A percentile compares a stretch with the other conserved stretches of the same genome.
These are phyloP conservation scores for Myxozyma neotropica DNA, from an alignment of 805 yeast genomes.

Conservation along the genomic window DNA sequence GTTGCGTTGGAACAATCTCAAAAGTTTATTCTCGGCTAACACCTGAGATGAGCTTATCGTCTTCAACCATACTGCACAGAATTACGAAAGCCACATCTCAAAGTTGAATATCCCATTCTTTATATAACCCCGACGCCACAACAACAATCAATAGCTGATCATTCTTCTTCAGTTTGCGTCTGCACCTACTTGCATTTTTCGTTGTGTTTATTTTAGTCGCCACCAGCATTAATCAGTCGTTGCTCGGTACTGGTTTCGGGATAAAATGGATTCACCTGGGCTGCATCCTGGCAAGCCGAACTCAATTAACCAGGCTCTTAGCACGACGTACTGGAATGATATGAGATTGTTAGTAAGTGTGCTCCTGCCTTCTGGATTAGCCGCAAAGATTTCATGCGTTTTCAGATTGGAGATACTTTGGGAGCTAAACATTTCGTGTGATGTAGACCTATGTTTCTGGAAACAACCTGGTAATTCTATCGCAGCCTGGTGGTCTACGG, in stretches of 20 bases:
- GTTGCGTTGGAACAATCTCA: not conserved
- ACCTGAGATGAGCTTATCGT: conserved; percentile 11
- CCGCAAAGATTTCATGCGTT: no score
- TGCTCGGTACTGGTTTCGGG: not conserved
- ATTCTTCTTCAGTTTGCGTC: not conserved
- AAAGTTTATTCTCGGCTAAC: not conserved
- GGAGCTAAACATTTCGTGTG: not conserved
- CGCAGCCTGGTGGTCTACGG: conserved; percentile 55
- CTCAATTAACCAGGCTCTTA: conserved; percentile 54
- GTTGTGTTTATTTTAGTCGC: not conserved
- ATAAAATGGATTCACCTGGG: conserved; percentile 47
- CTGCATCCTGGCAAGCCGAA: conserved; percentile 89
- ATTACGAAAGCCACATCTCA: not conserved
- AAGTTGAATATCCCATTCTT: not conserved
- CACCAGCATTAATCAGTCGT: not conserved
- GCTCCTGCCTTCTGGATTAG: not conserved
- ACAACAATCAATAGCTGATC: not conserved
- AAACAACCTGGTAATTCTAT: conserved; percentile 71
- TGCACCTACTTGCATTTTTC: not conserved
- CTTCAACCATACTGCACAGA: not conserved
- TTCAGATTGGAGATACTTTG: no score
- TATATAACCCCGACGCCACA: not conserved
- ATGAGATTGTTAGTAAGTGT: conserved; percentile 54
- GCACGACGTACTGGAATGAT: conserved; percentile 66
- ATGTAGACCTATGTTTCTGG: conserved; percentile 76